Percentiles rank a stretch among this genome's conserved stretches.
These are phyloP conservation scores for Solanum paucissectum DNA, from an alignment of 257 asterid genomes.

Conservation along the genomic window DNA sequence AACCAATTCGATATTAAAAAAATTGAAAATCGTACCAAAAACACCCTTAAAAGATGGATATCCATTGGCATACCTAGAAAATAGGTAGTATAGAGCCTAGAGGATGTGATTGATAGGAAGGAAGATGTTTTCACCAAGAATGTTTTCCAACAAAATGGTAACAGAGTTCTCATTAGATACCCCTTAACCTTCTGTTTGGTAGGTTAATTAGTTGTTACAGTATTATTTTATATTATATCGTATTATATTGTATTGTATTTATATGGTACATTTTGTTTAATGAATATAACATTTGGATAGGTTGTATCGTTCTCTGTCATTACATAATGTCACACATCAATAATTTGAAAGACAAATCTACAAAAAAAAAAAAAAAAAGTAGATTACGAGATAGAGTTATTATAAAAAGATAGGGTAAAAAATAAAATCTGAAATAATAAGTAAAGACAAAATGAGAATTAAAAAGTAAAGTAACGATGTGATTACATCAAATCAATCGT, in stretches of 20 bases:
- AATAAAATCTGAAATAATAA: background rate
- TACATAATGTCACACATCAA: background rate
- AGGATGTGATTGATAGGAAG: too few relatives aligned
- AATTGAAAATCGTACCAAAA: too few relatives aligned
- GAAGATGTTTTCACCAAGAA: too few relatives aligned
- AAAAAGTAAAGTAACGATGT: background rate
- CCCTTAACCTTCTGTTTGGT: background rate
- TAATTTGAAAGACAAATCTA: background rate
- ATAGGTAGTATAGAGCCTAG: background rate
- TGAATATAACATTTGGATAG: background rate
- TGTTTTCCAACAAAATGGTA: background rate
- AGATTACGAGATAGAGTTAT: background rate
- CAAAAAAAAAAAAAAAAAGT: too few relatives aligned
- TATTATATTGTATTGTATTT: background rate
- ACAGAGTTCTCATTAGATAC: background rate
- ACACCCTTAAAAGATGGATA: background rate
- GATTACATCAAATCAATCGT: background rate
- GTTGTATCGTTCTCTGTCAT: fast-evolving
- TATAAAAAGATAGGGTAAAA: background rate
- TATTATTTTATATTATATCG: background rate
- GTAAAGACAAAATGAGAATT: background rate
- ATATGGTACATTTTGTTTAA: background rate
- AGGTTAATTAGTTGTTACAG: background rate
- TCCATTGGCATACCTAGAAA: background rate
- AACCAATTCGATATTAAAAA: too few relatives aligned